Evolutionary conservation across 2,329 filamentous ascomycete species (phyloP), one percentile per base, ranked within the genome.

Genomic region (Apiospora aurea): DNA sequence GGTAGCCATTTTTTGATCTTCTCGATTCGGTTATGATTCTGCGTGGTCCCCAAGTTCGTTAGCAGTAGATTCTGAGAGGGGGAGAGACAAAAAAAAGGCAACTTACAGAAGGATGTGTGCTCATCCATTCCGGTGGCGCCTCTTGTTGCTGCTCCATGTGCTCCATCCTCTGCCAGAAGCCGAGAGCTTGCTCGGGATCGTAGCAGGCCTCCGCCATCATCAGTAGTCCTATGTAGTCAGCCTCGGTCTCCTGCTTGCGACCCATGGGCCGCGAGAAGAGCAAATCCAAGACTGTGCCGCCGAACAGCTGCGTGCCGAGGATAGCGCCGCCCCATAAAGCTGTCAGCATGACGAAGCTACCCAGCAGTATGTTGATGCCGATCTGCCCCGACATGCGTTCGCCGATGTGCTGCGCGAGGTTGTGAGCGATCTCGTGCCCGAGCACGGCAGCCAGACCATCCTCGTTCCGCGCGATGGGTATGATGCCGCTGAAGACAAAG

Each of bases 131-230:
- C 0, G 93, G 93, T 46, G 89, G 85, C 71, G 88, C 86, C 66
- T 87, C 81, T 38, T 83, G 82, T 2, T 82, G 79, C 51, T 80
- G 79, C 74, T 92, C 89, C 90, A 94, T 93, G 69, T 80, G 79
- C 74, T 92, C 89, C 90, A 94, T 93, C 69, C 90, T 82, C 78
- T 86, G 81, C 91, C 90, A 94, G 72, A 95, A 89, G 0, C 84
- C 85, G 61, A 92, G 84, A 0, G 93, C 93, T 73, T 90, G 89
- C 16, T 86, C 82, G 0, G 93, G 93, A 73, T 94, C 87, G 79
- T 93, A 95, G 82, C 93, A 95, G 38, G 91, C 92, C 82, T 94
- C 89, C 0, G 93, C 90, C 92, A 95, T 95, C 87, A 95, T 93
- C 87, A 95, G 90, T 46, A 95, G 81, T 0, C 93, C 93, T 67